Evolutionary conservation across 495 filamentous ascomycete species (phyloP).

Genomic region (Annulohypoxylon maeteangense): DNA sequence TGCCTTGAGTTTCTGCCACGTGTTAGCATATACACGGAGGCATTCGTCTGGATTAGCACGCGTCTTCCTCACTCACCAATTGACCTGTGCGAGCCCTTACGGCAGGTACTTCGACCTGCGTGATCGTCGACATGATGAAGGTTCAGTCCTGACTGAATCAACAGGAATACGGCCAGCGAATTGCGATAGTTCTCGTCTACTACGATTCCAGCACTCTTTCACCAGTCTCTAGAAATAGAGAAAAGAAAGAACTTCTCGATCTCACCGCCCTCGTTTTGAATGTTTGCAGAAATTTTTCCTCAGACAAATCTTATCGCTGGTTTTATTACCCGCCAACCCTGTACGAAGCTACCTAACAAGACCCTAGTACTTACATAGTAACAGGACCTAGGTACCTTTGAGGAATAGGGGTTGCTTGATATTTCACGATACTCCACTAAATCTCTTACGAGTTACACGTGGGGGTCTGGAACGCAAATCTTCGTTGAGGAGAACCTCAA

Average conservation of each 20-base stretch:
- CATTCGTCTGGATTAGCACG: neutral
- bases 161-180: neutral
- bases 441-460: constrained; percentile 36
- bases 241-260: neutral
- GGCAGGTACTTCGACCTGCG: constrained; percentile 31
- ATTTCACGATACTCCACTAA: constrained; percentile 29
- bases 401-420: constrained; percentile 25
- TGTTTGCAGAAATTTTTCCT: constrained; percentile 31
- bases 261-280: constrained; percentile 22
- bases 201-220: constrained; percentile 7
- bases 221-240: neutral
- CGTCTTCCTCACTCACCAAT: constrained; percentile 27
- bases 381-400: neutral
- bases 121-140: constrained; percentile 40
- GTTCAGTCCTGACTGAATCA: neutral
- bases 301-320: constrained; percentile 17
- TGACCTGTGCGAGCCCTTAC: constrained; percentile 27
- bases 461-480: constrained; percentile 37
- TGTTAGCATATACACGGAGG: constrained; percentile 19
- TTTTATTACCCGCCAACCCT: constrained; percentile 19
- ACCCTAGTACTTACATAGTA: neutral
- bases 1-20: constrained; percentile 21
- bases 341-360: constrained; percentile 21
- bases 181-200: neutral
- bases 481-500: constrained; percentile 44